Evolutionary conservation across 2,329 filamentous ascomycete genomes (phyloP).

Genomic region (Uncinocarpus reesii): DNA sequence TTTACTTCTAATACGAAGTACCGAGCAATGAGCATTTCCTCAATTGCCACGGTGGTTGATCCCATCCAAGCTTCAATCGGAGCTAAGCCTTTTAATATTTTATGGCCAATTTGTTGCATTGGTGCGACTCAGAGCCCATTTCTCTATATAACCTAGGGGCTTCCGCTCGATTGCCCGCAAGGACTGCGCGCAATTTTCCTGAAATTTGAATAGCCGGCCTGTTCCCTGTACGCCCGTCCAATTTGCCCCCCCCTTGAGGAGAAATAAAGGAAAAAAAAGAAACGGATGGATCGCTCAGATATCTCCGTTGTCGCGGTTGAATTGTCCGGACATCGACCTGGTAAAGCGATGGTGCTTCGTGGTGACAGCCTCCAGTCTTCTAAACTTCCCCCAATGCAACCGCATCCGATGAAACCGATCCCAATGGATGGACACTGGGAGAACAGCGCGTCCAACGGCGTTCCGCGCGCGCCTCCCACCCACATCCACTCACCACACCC

Average conservation of each 20-base stretch:
- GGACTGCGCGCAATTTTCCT: background rate
- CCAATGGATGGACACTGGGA: slow-evolving; percentile 5
- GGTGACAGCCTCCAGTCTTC: slow-evolving; percentile 2
- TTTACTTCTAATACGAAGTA: background rate
- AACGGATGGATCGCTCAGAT: slow-evolving; percentile 5
- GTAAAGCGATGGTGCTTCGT: slow-evolving; percentile 6
- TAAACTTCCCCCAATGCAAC: slow-evolving; percentile 2
- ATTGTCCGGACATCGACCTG: background rate
- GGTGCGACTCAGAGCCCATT: slow-evolving; percentile 5
- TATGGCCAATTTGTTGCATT: slow-evolving; percentile 5
- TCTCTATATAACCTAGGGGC: slow-evolving; percentile 8
- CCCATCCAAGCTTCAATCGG: background rate
- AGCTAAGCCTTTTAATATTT: background rate
- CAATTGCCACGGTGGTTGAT: background rate
- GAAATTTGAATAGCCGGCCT: slow-evolving; percentile 1
- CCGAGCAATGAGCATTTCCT: background rate
- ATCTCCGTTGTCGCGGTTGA: slow-evolving; percentile 6
- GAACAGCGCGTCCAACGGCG: background rate
- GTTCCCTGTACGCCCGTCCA: background rate
- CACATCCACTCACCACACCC: background rate
- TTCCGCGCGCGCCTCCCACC: background rate
- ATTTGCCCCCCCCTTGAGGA: background rate
- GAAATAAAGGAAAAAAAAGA: background rate
- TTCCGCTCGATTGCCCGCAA: background rate
- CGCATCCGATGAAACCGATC: background rate